Percentiles rank a stretch among this genome's conserved stretches.
Conservation (phyloP, 805 yeast genomes). For the Zygosaccharomyces kombuchaensis region DNA sequence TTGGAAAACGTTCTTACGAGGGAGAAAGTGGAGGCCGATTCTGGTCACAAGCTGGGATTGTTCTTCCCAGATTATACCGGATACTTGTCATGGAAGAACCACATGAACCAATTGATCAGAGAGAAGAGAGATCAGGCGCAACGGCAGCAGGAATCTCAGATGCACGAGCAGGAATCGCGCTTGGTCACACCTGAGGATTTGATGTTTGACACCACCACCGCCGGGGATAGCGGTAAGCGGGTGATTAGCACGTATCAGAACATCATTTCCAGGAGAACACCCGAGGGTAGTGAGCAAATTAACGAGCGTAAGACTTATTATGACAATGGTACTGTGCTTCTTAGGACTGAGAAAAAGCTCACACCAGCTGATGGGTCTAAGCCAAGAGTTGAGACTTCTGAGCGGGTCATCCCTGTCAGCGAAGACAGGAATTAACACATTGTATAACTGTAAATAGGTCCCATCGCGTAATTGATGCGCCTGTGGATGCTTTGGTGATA, state of each 20-base stretch:
- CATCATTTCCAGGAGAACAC: conserved; percentile 36
- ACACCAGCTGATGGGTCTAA: conserved; percentile 38
- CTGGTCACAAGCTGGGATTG: conserved; percentile 46
- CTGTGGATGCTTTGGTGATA: neutral
- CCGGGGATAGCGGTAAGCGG: conserved; percentile 17
- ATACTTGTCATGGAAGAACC: conserved; percentile 62
- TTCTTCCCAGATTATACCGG: conserved; percentile 65
- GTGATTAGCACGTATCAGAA: conserved; percentile 40
- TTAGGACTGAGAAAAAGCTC: conserved; percentile 37
- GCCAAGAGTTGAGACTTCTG: conserved; percentile 33
- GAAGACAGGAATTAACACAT: conserved; percentile 11
- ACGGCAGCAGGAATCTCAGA: neutral
- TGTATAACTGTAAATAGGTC: neutral
- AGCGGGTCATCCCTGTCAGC: conserved; percentile 17
- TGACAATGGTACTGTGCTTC: conserved; percentile 41
- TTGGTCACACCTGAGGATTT: conserved; percentile 29
- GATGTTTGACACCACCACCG: conserved; percentile 17
- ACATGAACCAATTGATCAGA: conserved; percentile 46
- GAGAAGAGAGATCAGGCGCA: conserved; percentile 31
- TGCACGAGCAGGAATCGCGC: conserved; percentile 1
- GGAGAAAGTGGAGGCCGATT: conserved; percentile 52
- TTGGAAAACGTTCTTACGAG: conserved; percentile 42
- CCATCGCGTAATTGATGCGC: neutral
- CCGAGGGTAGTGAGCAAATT: conserved; percentile 44
- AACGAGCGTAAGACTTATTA: conserved; percentile 37